Evolutionary conservation across 2,329 filamentous ascomycete species (phyloP).

Genomic region (Ophiostoma ips): DNA sequence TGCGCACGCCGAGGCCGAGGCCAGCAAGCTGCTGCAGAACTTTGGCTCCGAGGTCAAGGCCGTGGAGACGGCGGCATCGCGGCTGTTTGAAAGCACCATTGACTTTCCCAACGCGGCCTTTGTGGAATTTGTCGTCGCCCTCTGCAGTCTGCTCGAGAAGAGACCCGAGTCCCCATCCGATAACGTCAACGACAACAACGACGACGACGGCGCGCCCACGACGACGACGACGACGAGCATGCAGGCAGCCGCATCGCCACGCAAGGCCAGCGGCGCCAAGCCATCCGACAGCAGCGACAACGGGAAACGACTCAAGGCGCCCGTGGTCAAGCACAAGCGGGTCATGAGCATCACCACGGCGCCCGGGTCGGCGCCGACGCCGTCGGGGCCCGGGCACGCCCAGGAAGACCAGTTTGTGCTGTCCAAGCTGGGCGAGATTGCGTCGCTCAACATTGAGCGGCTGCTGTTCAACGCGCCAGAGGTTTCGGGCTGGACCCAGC

Average conservation of each 20-base stretch:
- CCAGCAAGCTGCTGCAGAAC: slow-evolving; percentile 42
- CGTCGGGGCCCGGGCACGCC: slow-evolving; percentile 13
- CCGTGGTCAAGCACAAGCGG: slow-evolving; percentile 24
- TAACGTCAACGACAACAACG: neutral
- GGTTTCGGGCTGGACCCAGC: slow-evolving; percentile 60
- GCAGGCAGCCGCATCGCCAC: neutral
- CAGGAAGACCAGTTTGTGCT: slow-evolving; percentile 55
- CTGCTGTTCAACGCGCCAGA: slow-evolving; percentile 53
- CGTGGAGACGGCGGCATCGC: slow-evolving; percentile 73
- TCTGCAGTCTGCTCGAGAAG: slow-evolving; percentile 54
- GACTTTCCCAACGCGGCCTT: slow-evolving; percentile 83
- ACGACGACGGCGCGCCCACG: no score
- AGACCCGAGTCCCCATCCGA: slow-evolving; percentile 14
- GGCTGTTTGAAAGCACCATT: slow-evolving; percentile 80
- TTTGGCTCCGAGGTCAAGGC: slow-evolving; percentile 72
- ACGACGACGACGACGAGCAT: no score
- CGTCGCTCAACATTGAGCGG: slow-evolving; percentile 60
- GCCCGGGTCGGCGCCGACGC: slow-evolving; percentile 32
- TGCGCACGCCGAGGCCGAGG: slow-evolving; percentile 35
- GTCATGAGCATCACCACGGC: slow-evolving; percentile 34
- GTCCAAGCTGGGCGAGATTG: slow-evolving; percentile 59
- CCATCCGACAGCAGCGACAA: slow-evolving; percentile 9
- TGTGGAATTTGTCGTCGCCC: slow-evolving; percentile 57
- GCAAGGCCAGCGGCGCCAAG: neutral
- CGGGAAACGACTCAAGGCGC: slow-evolving; percentile 19